Conservation (phyloP, 306 rosid species). For the Trifolium subterraneum region DNA sequence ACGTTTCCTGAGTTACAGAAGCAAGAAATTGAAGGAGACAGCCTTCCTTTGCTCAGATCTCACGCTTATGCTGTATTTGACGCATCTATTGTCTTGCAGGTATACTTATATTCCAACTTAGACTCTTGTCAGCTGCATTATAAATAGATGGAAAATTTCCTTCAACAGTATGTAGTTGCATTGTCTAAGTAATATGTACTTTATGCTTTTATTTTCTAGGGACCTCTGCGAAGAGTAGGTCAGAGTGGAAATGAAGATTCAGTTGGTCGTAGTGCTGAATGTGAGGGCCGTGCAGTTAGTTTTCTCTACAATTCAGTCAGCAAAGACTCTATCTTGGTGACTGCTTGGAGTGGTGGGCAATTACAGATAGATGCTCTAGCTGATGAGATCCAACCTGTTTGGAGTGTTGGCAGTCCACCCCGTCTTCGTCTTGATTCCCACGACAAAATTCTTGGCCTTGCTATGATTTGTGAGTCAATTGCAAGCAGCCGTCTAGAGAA, state of each 20-base stretch:
- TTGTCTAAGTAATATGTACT: conserved; percentile 24
- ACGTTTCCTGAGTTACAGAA: conserved; percentile 73
- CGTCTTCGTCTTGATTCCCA: conserved; percentile 76
- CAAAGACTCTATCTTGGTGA: conserved; percentile 84
- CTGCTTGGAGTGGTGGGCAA: conserved; percentile 98
- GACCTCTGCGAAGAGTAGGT: conserved; percentile 79
- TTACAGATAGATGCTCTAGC: conserved; percentile 93
- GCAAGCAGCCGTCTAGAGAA: conserved; percentile 49
- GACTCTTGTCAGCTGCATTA: conserved; percentile 31
- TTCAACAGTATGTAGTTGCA: conserved; percentile 23
- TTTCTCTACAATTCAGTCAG: conserved; percentile 77
- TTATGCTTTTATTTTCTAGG: conserved; percentile 57
- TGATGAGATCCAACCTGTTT: conserved; percentile 94
- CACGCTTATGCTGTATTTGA: conserved; percentile 85
- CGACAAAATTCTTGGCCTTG: conserved; percentile 79
- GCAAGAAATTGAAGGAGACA: conserved; percentile 61
- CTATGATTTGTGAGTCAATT: conserved; percentile 89
- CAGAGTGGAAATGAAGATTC: conserved; percentile 62
- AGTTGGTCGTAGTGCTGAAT: conserved; percentile 69
- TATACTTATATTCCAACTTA: conserved; percentile 41
- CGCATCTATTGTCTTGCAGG: conserved; percentile 90
- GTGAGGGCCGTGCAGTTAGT: conserved; percentile 85
- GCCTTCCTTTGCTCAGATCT: conserved; percentile 55
- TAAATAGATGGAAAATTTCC: conserved; percentile 28
- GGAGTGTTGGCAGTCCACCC: conserved; percentile 79